Conservation (phyloP, 306 rosid species). For the Citrullus colocynthis region DNA sequence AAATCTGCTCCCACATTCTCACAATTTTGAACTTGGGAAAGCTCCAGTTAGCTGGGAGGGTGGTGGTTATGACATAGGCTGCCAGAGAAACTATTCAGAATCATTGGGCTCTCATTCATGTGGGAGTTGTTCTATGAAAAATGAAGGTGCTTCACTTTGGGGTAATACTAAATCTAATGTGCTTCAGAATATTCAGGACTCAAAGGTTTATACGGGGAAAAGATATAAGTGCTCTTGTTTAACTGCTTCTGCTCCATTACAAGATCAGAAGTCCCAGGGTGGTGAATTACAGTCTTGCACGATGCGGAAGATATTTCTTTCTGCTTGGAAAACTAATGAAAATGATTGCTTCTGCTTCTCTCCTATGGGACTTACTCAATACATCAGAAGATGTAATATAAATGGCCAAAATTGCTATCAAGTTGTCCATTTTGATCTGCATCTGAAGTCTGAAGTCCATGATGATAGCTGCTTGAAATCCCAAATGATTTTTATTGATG, state of each 20-base stretch:
- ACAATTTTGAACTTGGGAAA: conserved; percentile 46
- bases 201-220: conserved; percentile 22
- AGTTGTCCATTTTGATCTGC: conserved; percentile 59
- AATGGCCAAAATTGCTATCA: conserved; percentile 32
- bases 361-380: conserved; percentile 70
- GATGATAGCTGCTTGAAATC: conserved; percentile 53
- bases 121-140: conserved; percentile 17
- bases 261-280: conserved; percentile 23
- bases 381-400: conserved; percentile 28
- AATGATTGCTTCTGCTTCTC: conserved; percentile 62
- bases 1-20: conserved; percentile 47
- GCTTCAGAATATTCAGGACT: conserved; percentile 21
- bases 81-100: conserved; percentile 34
- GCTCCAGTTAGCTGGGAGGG: conserved; percentile 67
- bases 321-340: conserved; percentile 35
- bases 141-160: conserved; percentile 16
- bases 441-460: conserved; percentile 26
- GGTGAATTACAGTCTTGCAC: conserved; percentile 31
- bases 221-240: conserved; percentile 23
- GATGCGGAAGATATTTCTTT: conserved; percentile 57
- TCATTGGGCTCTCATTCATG: conserved; percentile 15
- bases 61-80: conserved; percentile 62
- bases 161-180: conserved; percentile 20
- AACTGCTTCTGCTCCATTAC: conserved; percentile 34
- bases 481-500: conserved; percentile 22